Base-by-base conservation (phyloP, 768 basidiomycete genomes). In the Termitomyces titanicus region DNA sequence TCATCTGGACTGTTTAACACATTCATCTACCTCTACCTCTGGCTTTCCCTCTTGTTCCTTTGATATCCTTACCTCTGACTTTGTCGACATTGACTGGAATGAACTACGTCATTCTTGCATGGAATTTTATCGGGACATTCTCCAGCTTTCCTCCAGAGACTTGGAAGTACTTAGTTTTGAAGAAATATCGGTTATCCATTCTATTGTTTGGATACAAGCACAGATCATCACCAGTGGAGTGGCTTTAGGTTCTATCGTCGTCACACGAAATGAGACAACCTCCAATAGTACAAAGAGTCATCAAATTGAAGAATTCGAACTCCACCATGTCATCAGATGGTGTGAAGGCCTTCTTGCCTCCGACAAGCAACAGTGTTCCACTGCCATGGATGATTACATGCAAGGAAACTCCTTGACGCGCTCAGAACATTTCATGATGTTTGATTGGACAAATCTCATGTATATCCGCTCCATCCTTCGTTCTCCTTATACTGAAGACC, bases 151-250 rank as follows among this genome's bases (percentile, higher is more conserved):
- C 3, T 67, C 73, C 40, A 71, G 80, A 9, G 79, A 83, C 24
- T 67, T 90, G 12, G 62, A 62, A 4, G 63, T 65, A n/a, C 68
- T 67, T 47, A 78, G 79, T 24, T 84, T 82, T 60, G 92, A 94
- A 73, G 90, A 92, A 61, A 64, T 89, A 6, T 80, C 86, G 0
- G 74, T 88, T 8, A 74, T 81, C 47, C 76, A 78, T 57, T 76
- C 81, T 18, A 70, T 75, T n/a, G 70, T 92, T 6, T 86, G 83
- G 78, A 80, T 74, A 1, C 89, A 93, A 62, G 65, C 84, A 20
- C 83, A 88, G 55, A 76, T 91, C 20, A 68, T 92, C 38, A 74
- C 75, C 37, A 85, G 83, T 60, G 92, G 91, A 1, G 61, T 92
- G 13, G 78, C 80, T 0, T 68, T 84, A 33, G 85, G 88, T 12